phyloP scores from a whole-genome alignment of 2,329 filamentous ascomycete genomes.

The Alternaria alternata region DNA sequence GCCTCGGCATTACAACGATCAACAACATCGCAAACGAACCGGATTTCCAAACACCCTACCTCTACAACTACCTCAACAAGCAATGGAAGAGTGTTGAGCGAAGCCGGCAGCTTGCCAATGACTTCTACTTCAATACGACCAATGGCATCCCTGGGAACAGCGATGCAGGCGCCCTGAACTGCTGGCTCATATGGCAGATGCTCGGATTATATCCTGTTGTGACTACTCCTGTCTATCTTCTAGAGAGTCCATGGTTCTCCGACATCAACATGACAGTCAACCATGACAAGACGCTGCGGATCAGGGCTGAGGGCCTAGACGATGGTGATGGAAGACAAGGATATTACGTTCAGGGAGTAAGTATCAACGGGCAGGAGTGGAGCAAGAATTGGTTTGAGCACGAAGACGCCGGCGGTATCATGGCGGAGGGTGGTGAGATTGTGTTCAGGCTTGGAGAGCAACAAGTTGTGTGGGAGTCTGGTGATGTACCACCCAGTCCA shows the following conservation, averaged over 20 bases:
- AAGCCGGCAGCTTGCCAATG: slow-evolving; percentile 47
- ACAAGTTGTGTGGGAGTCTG: slow-evolving; percentile 42
- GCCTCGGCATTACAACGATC: slow-evolving; percentile 47
- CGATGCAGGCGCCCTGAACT: slow-evolving; percentile 59
- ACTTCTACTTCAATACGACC: slow-evolving; percentile 52
- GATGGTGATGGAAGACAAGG: slow-evolving; percentile 55
- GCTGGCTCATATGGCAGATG: slow-evolving; percentile 62
- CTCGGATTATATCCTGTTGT: slow-evolving; percentile 59
- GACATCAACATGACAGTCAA: slow-evolving; percentile 50
- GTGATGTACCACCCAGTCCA: slow-evolving; percentile 44
- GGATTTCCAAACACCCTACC: slow-evolving; percentile 51
- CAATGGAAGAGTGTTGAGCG: slow-evolving; percentile 48
- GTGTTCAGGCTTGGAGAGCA: slow-evolving; percentile 41
- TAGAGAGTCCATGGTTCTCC: slow-evolving; percentile 57
- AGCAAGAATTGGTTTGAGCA: slow-evolving; percentile 65
- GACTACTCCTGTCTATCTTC: slow-evolving; percentile 58
- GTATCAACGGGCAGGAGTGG: slow-evolving; percentile 62
- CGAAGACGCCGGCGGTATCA: slow-evolving; percentile 52
- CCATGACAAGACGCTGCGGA: slow-evolving; percentile 53
- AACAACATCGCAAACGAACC: slow-evolving; percentile 53
- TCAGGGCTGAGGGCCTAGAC: slow-evolving; percentile 53
- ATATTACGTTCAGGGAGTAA: slow-evolving; percentile 63
- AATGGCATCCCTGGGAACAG: slow-evolving; percentile 58
- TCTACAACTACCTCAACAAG: slow-evolving; percentile 55
- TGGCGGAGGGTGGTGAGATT: slow-evolving; percentile 47